Percentiles rank a stretch among this genome's conserved stretches.
These are phyloP conservation scores for Ganoderma multipileum DNA, from an alignment of 1,284 basidiomycete genomes.

Conservation along the genomic window DNA sequence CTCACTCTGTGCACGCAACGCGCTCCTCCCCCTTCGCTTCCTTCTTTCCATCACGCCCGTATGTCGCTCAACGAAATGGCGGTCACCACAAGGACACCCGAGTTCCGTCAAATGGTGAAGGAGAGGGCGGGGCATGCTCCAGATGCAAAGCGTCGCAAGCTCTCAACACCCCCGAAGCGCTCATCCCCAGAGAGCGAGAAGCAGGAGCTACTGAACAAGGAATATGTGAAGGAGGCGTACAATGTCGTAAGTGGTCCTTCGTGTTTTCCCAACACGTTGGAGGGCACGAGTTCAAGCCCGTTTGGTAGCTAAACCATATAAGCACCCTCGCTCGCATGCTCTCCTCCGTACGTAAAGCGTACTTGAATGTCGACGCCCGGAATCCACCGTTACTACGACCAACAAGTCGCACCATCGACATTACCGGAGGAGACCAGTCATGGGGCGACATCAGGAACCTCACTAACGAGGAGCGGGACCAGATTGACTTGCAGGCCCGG, in stretches of 20 bases:
- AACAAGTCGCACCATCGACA: constrained; percentile 60
- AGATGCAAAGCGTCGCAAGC: constrained; percentile 60
- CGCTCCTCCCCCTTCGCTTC: neutral
- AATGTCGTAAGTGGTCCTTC: constrained; percentile 60
- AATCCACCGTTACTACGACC: constrained; percentile 56
- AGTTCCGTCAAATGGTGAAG: constrained; percentile 61
- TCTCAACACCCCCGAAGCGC: constrained; percentile 44
- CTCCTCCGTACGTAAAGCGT: constrained; percentile 73
- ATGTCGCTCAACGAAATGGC: constrained; percentile 29
- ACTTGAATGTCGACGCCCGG: constrained; percentile 77
- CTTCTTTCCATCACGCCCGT: constrained; percentile 1
- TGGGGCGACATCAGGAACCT: constrained; percentile 78
- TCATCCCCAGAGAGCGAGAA: constrained; percentile 42
- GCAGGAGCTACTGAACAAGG: constrained; percentile 58
- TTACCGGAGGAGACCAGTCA: constrained; percentile 55
- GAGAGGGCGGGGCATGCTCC: constrained; percentile 52
- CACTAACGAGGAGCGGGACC: constrained; percentile 87
- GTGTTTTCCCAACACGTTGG: neutral
- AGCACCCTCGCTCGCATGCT: constrained; percentile 75
- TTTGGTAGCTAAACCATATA: constrained; percentile 72
- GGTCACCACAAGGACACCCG: constrained; percentile 57
- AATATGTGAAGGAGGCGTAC: constrained; percentile 77
- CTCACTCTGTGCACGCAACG: constrained; percentile 3
- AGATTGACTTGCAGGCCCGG: constrained; percentile 89
- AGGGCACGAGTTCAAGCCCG: neutral